A percentile compares a stretch with the other conserved stretches of the same genome.
phyloP scores from a whole-genome alignment of 257 asterid species.

The Buddleja alternifolia region DNA sequence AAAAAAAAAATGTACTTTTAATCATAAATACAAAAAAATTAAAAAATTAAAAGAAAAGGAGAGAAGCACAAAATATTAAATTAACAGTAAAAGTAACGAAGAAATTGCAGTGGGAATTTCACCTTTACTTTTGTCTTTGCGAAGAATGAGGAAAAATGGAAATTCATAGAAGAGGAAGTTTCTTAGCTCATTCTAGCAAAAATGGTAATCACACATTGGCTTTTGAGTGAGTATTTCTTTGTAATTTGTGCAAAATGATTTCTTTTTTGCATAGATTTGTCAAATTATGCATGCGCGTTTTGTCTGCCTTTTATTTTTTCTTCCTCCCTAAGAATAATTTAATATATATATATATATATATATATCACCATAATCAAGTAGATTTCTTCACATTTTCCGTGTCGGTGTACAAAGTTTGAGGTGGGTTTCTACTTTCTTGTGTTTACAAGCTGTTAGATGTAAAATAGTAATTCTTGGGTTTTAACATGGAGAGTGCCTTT shows the following conservation, averaged over 20 bases:
- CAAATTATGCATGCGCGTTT: slow-evolving; percentile 47
- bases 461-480: slow-evolving; percentile 40
- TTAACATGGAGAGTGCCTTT: slow-evolving; percentile 67
- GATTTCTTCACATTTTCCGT: too few species aligned
- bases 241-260: slow-evolving; percentile 27
- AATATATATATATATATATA: too few species aligned
- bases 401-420: too few species aligned
- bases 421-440: slow-evolving; percentile 29
- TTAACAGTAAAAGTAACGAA: neutral
- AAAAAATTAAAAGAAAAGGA: slow-evolving; percentile 11
- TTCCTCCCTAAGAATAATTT: neutral
- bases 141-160: slow-evolving; percentile 36
- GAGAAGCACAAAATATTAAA: neutral
- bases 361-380: too few species aligned
- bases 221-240: slow-evolving; percentile 31
- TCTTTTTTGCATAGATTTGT: slow-evolving; percentile 9
- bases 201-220: slow-evolving; percentile 41
- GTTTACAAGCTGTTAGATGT: slow-evolving; percentile 31
- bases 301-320: slow-evolving; percentile 6
- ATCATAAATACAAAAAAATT: too few species aligned
- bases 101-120: slow-evolving; percentile 8
- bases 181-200: slow-evolving; percentile 48
- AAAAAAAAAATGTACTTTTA: too few species aligned
- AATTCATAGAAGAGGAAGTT: slow-evolving; percentile 32
- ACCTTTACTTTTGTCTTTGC: slow-evolving; percentile 39